Evolutionary conservation across 192 early-diverging fungal species (phyloP).

Genomic region (Chytriomyces hyalinus): DNA sequence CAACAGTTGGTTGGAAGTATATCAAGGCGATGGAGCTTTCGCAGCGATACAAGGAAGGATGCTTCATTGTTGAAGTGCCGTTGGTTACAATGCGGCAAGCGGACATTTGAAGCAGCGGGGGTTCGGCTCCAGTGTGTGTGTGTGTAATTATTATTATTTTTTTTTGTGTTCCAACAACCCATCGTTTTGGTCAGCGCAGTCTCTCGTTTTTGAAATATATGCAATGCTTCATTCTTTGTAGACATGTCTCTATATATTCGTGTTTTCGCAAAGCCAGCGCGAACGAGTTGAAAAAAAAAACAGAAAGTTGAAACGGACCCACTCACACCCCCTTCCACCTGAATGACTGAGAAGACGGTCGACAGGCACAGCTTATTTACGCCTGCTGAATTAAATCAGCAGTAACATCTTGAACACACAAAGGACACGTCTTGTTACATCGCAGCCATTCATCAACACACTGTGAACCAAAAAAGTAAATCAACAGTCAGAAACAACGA

Average conservation of each 20-base stretch:
- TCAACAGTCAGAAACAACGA: background rate
- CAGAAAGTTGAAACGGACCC: too few species aligned
- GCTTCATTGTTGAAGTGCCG: slow-evolving; percentile 71
- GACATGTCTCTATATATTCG: too few species aligned
- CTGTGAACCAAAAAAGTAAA: slow-evolving; percentile 44
- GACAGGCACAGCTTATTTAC: background rate
- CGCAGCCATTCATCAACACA: slow-evolving; percentile 85
- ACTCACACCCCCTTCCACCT: too few species aligned
- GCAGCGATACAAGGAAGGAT: slow-evolving; percentile 80
- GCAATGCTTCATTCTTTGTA: too few species aligned
- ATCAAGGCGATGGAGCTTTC: slow-evolving; percentile 63
- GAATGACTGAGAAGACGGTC: too few species aligned
- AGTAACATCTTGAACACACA: slow-evolving; percentile 51
- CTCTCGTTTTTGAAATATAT: too few species aligned
- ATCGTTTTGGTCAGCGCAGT: too few species aligned
- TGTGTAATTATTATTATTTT: too few species aligned
- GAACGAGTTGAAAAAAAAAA: too few species aligned
- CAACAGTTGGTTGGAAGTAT: slow-evolving; percentile 48
- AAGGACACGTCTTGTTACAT: slow-evolving; percentile 74
- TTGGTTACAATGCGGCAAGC: slow-evolving; percentile 40
- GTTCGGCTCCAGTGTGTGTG: too few species aligned
- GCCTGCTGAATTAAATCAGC: background rate
- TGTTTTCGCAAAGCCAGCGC: too few species aligned
- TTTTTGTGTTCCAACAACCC: too few species aligned
- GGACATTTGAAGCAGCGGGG: background rate